Base-by-base conservation (phyloP, 1,139 yeast genomes). In the Suhomyces panamericanus region DNA sequence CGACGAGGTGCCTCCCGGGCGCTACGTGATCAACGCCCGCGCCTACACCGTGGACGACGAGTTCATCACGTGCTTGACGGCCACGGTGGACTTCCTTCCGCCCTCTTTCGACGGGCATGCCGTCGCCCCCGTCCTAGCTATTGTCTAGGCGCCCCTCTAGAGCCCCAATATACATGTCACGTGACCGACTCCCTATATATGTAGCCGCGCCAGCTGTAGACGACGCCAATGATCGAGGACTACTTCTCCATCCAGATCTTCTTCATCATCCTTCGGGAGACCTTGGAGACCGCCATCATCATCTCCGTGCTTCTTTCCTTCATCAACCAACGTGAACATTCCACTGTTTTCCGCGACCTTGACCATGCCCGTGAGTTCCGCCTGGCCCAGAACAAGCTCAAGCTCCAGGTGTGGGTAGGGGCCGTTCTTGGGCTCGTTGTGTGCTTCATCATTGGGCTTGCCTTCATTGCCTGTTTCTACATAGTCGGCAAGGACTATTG, bases 1-100 rank as follows among this genome's bases (percentile, higher is more conserved):
- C 15, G 72, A 76, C n/a, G 95, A 89, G 65, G 96, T 91, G 22
- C 98, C 99, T 48, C 96, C 98, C 26, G 99, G 98, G 36, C 85
- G 80, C 63, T 93, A 93, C 69, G 69, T 79, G 35, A 96, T 91
- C 40, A 73, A 77, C 49, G 98, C 97, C 15, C 81, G 93, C 59
- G 99, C 98, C 5, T 93, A 78, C 69, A 89, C 96, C 37, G 80
- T 70, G 41, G 89, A 87, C 46, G 96, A 87, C 56, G 83, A 78
- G 39, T 78, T 85, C 52, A 83, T 93, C 54, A 83, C 96, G 29
- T 93, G 99, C 65, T 74, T 93, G 58, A 80, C 87, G 30, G 97
- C 96, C 12, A 77, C 83, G 9, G 85, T 91, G 35, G 81, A 78
- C 41, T 84, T 86, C 66, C 81, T 80, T 10, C 61, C 59, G 13